Base-by-base conservation (phyloP, 495 filamentous ascomycete genomes). In the Gamarada debralockiae region DNA sequence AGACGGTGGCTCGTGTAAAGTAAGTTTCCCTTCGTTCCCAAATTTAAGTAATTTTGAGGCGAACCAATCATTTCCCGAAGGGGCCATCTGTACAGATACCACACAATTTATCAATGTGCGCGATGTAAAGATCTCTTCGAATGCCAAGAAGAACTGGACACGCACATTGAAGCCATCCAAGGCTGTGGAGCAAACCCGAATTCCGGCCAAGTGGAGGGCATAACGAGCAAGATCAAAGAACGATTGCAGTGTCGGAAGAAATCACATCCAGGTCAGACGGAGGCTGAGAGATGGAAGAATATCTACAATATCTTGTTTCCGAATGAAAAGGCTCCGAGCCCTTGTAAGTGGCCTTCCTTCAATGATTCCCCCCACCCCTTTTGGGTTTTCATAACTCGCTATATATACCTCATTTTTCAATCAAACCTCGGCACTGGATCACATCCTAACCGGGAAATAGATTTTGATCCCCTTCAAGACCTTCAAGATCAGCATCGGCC, bases 221-320 rank as follows among this genome's bases (percentile, higher is more conserved):
- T 59, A 1, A 59, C 50, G 1, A 38, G 24, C 3, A 48, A 51
- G 15, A 48, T 55, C 6, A 31, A 59, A 29, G 31, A 59, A 18
- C 31, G 23, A 37, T 9, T 59, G 3, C 51, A 43, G 3, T 54
- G 51, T 18, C 49, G 52, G 38, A 59, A 52, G 37, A 59, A 55
- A 31, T 2, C 42, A n/a, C 24, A 43, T 37, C 17, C 21, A 3
- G 51, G 48, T 8, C 57, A 59, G 22, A 59, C 47, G 4, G 57
- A 55, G 3, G 46, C n/a, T 1, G 51, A 59, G 23, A 36, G 25
- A 47, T 59, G 57, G 57, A 21, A 18, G 23, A 20, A 51, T 17
- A 55, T 59, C 13, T 59, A 55, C 33, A 17, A 45, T 10, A 18
- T 59, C 12, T 22, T 59, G 5, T 59, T 59, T 21, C 48, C 57